Conservation (phyloP, 2,329 filamentous ascomycete genomes). For the Cladobotryum protrusum region DNA sequence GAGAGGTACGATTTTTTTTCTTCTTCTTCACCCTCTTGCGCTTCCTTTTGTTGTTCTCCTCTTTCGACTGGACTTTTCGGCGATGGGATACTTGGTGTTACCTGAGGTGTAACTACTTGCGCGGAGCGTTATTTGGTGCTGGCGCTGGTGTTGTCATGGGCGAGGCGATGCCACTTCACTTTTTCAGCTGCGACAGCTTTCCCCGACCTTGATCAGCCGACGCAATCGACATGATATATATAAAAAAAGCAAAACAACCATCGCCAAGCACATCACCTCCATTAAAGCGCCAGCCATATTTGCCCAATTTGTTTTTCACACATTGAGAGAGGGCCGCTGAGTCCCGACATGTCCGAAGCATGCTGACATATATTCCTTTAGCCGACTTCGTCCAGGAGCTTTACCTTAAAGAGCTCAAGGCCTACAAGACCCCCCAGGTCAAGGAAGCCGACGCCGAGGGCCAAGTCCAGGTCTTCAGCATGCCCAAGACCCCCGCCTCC, state of each 20-base stretch:
- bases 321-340: no score
- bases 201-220: conserved; percentile 1
- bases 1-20: conserved; percentile 49
- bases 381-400: conserved; percentile 97
- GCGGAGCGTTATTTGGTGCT: no score
- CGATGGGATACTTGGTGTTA: background rate
- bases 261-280: no score
- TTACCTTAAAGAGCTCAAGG: conserved; percentile 92
- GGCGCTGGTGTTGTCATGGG: background rate
- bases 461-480: conserved; percentile 80
- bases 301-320: background rate
- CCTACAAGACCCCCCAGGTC: conserved; percentile 80
- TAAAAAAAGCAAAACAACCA: no score
- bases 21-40: no score
- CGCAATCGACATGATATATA: background rate
- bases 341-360: no score
- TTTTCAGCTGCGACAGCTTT: conserved; percentile 2
- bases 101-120: no score
- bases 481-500: conserved; percentile 75
- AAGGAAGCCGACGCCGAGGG: conserved; percentile 85
- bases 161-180: background rate
- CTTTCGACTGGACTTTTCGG: background rate
- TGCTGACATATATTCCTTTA: conserved; percentile 36
- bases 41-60: background rate
- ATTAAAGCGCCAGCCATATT: background rate